These are phyloP conservation scores for Rhodotorula glutinis DNA, from an alignment of 1,284 basidiomycete genomes.

Conservation along the genomic window DNA sequence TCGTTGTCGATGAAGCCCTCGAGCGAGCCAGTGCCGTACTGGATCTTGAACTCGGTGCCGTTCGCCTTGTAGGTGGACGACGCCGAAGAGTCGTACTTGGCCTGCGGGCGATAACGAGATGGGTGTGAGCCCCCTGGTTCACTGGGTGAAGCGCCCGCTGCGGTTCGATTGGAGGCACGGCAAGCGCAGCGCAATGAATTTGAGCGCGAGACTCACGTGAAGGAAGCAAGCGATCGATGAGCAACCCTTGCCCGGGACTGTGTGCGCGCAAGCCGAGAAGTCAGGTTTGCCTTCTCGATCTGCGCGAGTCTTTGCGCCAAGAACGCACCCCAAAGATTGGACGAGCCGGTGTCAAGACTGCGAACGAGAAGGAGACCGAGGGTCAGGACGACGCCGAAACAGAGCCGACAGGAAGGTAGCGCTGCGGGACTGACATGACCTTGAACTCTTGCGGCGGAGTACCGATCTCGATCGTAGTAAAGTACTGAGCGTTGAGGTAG, in stretches of 20 bases:
- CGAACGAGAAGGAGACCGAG: background rate
- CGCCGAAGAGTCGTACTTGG: conserved; percentile 81
- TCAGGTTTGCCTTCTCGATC: background rate
- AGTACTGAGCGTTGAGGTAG: conserved; percentile 98
- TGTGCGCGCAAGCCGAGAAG: too few relatives aligned
- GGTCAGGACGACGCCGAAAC: background rate
- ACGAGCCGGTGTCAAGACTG: conserved; percentile 54
- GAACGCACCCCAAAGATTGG: conserved; percentile 69
- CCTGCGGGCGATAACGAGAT: conserved; percentile 57
- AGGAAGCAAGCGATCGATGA: conserved; percentile 94
- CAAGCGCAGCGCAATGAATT: too few relatives aligned
- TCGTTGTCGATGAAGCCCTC: conserved; percentile 94
- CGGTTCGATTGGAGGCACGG: too few relatives aligned
- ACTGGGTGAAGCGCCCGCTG: too few relatives aligned
- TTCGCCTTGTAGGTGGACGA: conserved; percentile 91
- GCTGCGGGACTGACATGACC: conserved; percentile 62
- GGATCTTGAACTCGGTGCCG: conserved; percentile 85
- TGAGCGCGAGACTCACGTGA: conserved; percentile 27
- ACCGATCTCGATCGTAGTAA: conserved; percentile 79
- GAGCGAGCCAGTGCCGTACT: conserved; percentile 95
- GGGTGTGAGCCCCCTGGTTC: too few relatives aligned
- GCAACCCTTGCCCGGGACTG: conserved; percentile 78
- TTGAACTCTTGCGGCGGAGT: conserved; percentile 79
- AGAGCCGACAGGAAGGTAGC: conserved; percentile 48
- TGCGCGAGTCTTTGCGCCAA: too few relatives aligned